Conservation (phyloP, 1,139 yeast genomes). For the Insectozyma bohioensis region DNA sequence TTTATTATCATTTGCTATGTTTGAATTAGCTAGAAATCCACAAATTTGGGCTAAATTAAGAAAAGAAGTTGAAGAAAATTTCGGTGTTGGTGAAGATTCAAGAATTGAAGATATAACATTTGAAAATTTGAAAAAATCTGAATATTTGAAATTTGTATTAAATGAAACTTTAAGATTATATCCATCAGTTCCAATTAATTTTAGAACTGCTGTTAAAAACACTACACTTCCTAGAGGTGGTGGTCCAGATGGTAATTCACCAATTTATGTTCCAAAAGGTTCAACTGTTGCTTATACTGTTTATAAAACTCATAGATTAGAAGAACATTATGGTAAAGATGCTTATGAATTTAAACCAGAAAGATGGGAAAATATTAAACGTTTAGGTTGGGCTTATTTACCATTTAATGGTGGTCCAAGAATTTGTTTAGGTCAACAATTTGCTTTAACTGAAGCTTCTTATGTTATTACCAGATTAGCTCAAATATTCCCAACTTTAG, state of each 20-base stretch:
- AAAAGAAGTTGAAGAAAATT: slow-evolving; percentile 29
- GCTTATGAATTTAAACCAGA: slow-evolving; percentile 49
- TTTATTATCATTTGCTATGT: slow-evolving; percentile 39
- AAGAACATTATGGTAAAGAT: slow-evolving; percentile 48
- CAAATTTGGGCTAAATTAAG: slow-evolving; percentile 34
- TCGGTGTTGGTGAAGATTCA: slow-evolving; percentile 32
- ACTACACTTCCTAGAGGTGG: slow-evolving; percentile 54
- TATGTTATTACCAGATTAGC: slow-evolving; percentile 47
- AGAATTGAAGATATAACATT: slow-evolving; percentile 38
- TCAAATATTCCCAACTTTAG: slow-evolving; percentile 39
- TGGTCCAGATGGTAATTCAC: slow-evolving; percentile 42
- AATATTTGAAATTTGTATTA: slow-evolving; percentile 45
- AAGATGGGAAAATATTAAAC: slow-evolving; percentile 43
- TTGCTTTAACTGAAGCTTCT: slow-evolving; percentile 57
- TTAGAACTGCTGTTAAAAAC: slow-evolving; percentile 39
- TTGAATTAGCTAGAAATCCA: slow-evolving; percentile 45
- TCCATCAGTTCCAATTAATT: slow-evolving; percentile 57
- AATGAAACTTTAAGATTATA: slow-evolving; percentile 54
- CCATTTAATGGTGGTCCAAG: slow-evolving; percentile 67
- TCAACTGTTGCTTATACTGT: slow-evolving; percentile 44
- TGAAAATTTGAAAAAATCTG: slow-evolving; percentile 50
- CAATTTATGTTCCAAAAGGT: slow-evolving; percentile 48
- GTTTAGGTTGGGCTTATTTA: slow-evolving; percentile 52
- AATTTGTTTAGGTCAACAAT: slow-evolving; percentile 61
- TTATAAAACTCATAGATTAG: slow-evolving; percentile 46